Evolutionary conservation across 345 rosid genomes (phyloP), one percentile per base, ranked within the genome.

Genomic region (Brassica cretica): DNA sequence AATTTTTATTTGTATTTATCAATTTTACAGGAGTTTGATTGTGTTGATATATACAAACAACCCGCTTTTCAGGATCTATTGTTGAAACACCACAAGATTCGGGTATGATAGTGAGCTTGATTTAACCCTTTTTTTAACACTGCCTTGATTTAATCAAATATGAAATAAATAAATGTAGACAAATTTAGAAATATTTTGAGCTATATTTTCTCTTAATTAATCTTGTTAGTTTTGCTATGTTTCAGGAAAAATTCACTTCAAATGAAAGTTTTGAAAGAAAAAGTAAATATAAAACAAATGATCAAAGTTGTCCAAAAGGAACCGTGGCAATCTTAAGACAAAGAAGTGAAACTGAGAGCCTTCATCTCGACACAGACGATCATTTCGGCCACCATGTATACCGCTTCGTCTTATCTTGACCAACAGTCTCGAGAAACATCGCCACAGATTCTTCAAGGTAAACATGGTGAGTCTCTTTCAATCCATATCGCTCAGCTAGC

Each of bases 31-130:
- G 75, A 76, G 9, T 77, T 77, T 21, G 71, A 64, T 35, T 77
- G 76, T 46, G 49, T 77, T 35, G 60, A 77, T 46, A 77, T 77
- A 62, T 63, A 70, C 33, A 70, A 70, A 71, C 80, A 77, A 64
- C 81, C 81, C 0, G 81, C 76, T 35, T 71, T 77, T 1, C 58
- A 71, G 51, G 67, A 77, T 37, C 66, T 66, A 51, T 0, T 16
- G 9, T 16, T 77, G 24, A 77, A 77, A 63, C 16, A 77, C 41
- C 81, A 77, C 46, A 77, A 70, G 7, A 71, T 77, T 70, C 76
- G 41, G 66, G 76, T 77, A 53, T 41, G 12, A 3, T 21, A 1
- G 25, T 33, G 15, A 49, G 5, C 14, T 44, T 68, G 55, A 27
- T 27, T 27, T 27, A 27, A 27, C 4, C 30, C 4, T 27, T 27